phyloP scores from a whole-genome alignment of 306 rosid species.

The Trifolium dubium region DNA sequence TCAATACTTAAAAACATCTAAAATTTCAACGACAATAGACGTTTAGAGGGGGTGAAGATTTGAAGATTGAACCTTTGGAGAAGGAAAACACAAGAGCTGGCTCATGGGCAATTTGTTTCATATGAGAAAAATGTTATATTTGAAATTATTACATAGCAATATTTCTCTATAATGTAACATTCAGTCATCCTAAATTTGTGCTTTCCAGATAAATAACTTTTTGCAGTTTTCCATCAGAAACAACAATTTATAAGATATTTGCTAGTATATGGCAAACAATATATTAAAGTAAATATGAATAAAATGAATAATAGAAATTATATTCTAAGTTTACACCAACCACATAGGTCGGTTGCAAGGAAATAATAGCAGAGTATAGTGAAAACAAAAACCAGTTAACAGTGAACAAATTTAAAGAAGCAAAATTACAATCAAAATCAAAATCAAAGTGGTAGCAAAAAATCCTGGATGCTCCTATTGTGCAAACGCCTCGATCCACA shows the following conservation, averaged over 20 bases:
- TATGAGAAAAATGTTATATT: background rate
- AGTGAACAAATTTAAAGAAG: conserved; percentile 1
- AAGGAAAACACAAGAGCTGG: too few species aligned
- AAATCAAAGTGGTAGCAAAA: conserved; percentile 30
- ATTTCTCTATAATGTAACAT: background rate
- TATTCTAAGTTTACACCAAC: conserved; percentile 41
- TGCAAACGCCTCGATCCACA: conserved; percentile 42
- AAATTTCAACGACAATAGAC: too few species aligned
- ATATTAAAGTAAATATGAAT: conserved; percentile 13
- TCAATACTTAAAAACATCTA: too few species aligned
- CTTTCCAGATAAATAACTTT: background rate
- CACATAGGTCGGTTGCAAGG: conserved; percentile 37
- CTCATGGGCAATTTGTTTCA: background rate
- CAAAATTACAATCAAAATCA: conserved; percentile 25
- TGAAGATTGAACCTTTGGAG: too few species aligned
- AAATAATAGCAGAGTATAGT: conserved; percentile 14
- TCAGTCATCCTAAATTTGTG: background rate
- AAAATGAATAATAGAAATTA: conserved; percentile 36
- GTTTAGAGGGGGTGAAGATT: too few species aligned
- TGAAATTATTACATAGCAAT: background rate
- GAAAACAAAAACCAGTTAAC: background rate
- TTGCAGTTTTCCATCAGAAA: background rate
- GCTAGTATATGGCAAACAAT: background rate
- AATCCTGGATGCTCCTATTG: conserved; percentile 43
- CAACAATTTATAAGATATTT: background rate